phyloP scores from a whole-genome alignment of 345 rosid genomes.

The Eucalyptus grandis region DNA sequence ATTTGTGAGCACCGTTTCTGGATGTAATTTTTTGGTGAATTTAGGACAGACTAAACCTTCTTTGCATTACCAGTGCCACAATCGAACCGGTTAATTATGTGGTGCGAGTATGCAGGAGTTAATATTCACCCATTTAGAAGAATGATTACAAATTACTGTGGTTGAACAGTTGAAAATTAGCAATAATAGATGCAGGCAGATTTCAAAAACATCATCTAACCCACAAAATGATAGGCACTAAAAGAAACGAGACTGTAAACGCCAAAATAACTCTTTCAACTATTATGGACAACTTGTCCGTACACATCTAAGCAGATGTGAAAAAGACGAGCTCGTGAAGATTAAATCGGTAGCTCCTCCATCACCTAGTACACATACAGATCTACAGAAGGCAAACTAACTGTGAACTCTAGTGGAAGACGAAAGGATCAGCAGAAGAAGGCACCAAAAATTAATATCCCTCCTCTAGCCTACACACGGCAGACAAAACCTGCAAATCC shows the following conservation, averaged over 20 bases:
- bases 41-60: background rate
- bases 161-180: background rate
- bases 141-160: background rate
- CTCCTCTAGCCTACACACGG: background rate
- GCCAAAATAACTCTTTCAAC: background rate
- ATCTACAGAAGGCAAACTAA: background rate
- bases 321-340: background rate
- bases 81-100: background rate
- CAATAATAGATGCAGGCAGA: background rate
- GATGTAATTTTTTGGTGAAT: background rate
- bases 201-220: background rate
- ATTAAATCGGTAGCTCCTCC: background rate
- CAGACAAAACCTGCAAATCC: background rate
- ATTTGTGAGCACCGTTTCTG: background rate
- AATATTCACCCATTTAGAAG: background rate
- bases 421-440: background rate
- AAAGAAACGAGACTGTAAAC: background rate
- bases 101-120: background rate
- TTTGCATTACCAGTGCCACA: background rate
- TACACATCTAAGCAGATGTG: background rate
- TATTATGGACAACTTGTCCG: background rate
- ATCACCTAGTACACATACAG: background rate
- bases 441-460: background rate
- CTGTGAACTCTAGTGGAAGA: background rate
- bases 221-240: background rate